These are phyloP conservation scores for Diaporthe velutina DNA, from an alignment of 2,329 filamentous ascomycete genomes.

Conservation along the genomic window DNA sequence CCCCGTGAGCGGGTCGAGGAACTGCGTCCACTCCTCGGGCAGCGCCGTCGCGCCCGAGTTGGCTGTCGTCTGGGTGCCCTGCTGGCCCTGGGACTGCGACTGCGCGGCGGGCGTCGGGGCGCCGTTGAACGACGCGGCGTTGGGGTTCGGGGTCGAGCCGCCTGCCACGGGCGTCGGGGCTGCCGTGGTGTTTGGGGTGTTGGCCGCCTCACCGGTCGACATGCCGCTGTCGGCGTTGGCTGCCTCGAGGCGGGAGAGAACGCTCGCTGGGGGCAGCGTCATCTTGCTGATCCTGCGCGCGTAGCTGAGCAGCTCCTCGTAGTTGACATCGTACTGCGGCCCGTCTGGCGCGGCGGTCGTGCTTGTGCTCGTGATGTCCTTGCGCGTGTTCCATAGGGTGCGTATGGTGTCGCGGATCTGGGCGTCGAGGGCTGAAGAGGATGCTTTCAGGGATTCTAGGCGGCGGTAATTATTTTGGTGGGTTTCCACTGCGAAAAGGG, in stretches of 20 bases:
- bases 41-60: constrained; percentile 53
- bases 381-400: constrained; percentile 79
- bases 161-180: constrained; percentile 44
- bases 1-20: constrained; percentile 68
- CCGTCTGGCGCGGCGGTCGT: constrained; percentile 67
- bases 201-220: constrained; percentile 41
- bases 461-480: constrained; percentile 82
- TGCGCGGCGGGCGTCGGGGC: constrained; percentile 33
- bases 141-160: constrained; percentile 37
- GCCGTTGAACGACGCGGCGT: constrained; percentile 40
- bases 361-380: constrained; percentile 76
- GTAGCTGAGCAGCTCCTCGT: constrained; percentile 81
- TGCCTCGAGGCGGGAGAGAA: constrained; percentile 42
- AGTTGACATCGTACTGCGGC: constrained; percentile 70
- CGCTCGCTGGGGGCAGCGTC: constrained; percentile 73
- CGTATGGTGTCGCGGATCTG: constrained; percentile 80
- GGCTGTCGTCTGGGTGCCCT: constrained; percentile 38
- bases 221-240: constrained; percentile 49
- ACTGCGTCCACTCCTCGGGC: constrained; percentile 61
- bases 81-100: constrained; percentile 35
- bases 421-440: constrained; percentile 74
- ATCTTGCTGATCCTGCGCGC: constrained; percentile 85
- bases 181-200: constrained; percentile 41
- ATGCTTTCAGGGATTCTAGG: constrained; percentile 76
- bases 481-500: constrained; percentile 62